Conservation (phyloP, 768 basidiomycete genomes). For the Podaxis mareebaensis region DNA sequence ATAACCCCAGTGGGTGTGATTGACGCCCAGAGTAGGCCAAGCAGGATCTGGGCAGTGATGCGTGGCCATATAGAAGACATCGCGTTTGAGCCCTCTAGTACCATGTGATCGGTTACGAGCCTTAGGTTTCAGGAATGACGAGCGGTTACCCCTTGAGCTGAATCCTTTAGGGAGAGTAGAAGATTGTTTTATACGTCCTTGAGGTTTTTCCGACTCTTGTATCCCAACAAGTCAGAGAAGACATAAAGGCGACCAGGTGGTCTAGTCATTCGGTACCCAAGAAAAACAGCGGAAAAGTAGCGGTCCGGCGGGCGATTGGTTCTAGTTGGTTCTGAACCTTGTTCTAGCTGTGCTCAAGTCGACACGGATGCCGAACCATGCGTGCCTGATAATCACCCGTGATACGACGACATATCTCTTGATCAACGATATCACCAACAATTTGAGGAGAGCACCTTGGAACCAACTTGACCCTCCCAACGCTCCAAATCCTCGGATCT, state of each 20-base stretch:
- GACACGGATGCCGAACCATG: not conserved
- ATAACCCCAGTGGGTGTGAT: not conserved
- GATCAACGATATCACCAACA: no score
- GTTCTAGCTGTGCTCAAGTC: not conserved
- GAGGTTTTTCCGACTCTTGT: conserved; percentile 3
- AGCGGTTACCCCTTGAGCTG: not conserved
- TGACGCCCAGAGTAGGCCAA: not conserved
- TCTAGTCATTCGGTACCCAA: not conserved
- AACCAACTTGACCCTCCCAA: no score
- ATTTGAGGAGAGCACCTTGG: no score
- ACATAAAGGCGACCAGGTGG: not conserved
- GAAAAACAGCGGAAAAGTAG: not conserved
- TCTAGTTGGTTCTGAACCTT: not conserved
- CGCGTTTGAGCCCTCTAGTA: not conserved
- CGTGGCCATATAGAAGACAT: not conserved
- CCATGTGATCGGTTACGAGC: not conserved
- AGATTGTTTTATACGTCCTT: conserved; percentile 5
- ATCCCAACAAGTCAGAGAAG: conserved; percentile 20
- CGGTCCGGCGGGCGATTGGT: not conserved
- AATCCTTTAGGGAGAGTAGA: not conserved
- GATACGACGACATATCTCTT: no score
- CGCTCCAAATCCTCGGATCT: no score
- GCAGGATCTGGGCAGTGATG: not conserved
- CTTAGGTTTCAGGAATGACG: not conserved
- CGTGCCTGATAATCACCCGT: not conserved